phyloP scores from a whole-genome alignment of 2,329 filamentous ascomycete species.

The Phoma herbarum region DNA sequence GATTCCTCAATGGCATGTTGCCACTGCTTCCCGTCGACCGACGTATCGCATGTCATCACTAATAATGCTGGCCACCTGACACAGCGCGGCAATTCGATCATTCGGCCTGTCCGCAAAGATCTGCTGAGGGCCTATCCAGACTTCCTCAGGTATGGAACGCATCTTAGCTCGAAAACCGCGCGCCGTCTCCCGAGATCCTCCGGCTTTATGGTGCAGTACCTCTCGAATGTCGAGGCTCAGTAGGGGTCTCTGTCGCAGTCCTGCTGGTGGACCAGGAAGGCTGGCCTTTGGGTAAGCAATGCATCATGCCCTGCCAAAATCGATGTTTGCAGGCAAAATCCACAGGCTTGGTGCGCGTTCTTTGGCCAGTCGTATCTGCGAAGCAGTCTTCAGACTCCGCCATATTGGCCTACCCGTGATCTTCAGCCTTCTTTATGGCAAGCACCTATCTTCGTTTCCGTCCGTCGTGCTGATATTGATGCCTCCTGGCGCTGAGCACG shows the following conservation, averaged over 20 bases:
- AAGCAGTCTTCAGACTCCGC: neutral
- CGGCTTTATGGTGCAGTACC: neutral
- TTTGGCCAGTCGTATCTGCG: neutral
- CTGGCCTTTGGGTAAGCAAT: neutral
- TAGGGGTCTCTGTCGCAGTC: neutral
- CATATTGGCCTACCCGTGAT: neutral
- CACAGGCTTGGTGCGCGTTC: neutral
- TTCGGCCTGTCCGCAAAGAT: neutral
- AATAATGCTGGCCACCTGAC: neutral
- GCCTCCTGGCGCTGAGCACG: neutral
- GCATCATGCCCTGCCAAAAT: neutral
- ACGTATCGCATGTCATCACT: neutral
- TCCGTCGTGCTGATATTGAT: neutral
- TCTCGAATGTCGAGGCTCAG: neutral
- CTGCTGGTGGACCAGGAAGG: neutral
- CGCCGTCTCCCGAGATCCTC: neutral
- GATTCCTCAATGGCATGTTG: neutral
- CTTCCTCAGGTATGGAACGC: neutral
- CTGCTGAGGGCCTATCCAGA: neutral
- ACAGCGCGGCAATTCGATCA: neutral
- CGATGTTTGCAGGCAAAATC: neutral
- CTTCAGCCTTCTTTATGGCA: neutral
- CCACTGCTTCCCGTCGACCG: constrained; percentile 1
- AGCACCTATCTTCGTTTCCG: neutral
- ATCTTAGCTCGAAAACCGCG: neutral